Base-by-base conservation (phyloP, 495 filamentous ascomycete genomes). In the Neurospora sp. region DNA sequence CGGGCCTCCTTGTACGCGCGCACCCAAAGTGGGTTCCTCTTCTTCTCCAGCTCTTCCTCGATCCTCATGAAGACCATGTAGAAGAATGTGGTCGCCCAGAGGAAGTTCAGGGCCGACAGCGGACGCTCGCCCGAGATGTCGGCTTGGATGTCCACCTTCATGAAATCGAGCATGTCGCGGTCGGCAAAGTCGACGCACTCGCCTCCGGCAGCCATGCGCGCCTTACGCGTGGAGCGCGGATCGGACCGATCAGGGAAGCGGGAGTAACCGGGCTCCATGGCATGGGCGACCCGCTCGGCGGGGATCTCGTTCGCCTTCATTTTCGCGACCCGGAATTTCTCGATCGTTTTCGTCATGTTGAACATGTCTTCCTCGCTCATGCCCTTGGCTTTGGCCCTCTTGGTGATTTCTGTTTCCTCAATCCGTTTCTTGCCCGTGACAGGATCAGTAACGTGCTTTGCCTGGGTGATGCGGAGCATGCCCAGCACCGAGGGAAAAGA, bases 31-130 rank as follows among this genome's bases (percentile, higher is more conserved):
- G 75, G 73, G 71, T 82, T 77, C 35, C 72, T 69, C 5, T 94
- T 82, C 75, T 86, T 87, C 48, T 87, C 83, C 41, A 91, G 81
- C 74, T 91, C 89, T 74, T 91, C 88, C 78, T 89, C 89, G 39
- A 91, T 82, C 88, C 88, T 72, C 4, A 65, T 31, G 69, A 81
- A 79, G n/a, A 69, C 53, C 40, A 74, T 69, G 74, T 80, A 75
- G 71, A 79, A 77, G 18, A 31, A 20, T 12, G 40, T 69, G 72
- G 78, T 77, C 16, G 76, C 72, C 71, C 65, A 79, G 40, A 77
- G 39, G 61, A 76, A 80, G 72, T 81, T 83, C 8, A 82, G 39
- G 48, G 77, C 76, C 4, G 78, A 80, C 16, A 78, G 65, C 12
- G 81, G 80, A 39, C 27, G 7, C 8, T 69, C 46, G 16, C 78